A percentile compares a stretch with the other conserved stretches of the same genome.
Evolutionary conservation across 2,329 filamentous ascomycete species (phyloP).

Genomic region (Aspergillus tubingensis): DNA sequence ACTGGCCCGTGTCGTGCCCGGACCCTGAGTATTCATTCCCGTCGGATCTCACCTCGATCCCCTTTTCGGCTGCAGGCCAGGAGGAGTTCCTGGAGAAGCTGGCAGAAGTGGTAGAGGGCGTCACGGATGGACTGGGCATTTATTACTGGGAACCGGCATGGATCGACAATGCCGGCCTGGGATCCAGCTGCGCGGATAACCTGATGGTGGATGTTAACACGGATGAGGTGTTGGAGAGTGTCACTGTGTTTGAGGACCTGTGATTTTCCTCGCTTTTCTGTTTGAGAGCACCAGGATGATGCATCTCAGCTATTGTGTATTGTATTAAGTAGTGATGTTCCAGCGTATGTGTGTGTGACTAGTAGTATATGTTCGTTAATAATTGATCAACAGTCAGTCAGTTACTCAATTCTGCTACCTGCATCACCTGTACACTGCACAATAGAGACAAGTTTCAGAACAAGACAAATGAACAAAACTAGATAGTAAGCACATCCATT

Average conservation of each 20-base stretch:
- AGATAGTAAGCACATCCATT: neutral
- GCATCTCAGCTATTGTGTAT: neutral
- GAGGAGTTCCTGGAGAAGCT: slow-evolving; percentile 62
- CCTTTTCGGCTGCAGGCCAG: slow-evolving; percentile 66
- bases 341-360: no score
- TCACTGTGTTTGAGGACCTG: slow-evolving; percentile 59
- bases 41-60: slow-evolving; percentile 59
- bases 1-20: slow-evolving; percentile 69
- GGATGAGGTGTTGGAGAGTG: slow-evolving; percentile 58
- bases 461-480: no score
- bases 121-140: slow-evolving; percentile 59
- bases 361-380: no score
- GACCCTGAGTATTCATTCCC: slow-evolving; percentile 62
- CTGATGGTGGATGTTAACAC: slow-evolving; percentile 58
- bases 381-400: no score
- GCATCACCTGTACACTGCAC: neutral
- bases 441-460: no score
- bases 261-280: slow-evolving; percentile 23
- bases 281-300: neutral
- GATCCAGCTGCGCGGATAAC: slow-evolving; percentile 66
- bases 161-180: slow-evolving; percentile 65
- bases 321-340: neutral
- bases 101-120: slow-evolving; percentile 56
- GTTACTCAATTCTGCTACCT: no score
- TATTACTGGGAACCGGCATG: slow-evolving; percentile 77